Percentiles rank a stretch among this genome's conserved stretches.
These are phyloP conservation scores for Vitis hybrid DNA, from an alignment of 177 flowering plant genomes.

Conservation along the genomic window DNA sequence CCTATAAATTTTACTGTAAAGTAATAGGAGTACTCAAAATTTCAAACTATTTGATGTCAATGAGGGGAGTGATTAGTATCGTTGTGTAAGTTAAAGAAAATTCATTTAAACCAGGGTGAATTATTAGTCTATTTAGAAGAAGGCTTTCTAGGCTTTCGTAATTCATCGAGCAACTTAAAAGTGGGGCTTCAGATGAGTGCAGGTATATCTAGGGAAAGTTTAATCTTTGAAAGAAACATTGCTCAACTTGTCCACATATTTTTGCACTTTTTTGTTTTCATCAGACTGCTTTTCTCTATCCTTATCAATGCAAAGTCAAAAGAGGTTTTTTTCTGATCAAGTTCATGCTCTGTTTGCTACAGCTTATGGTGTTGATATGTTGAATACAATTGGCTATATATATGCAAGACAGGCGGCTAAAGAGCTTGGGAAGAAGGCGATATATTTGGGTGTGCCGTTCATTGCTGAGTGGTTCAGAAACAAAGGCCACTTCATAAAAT, in stretches of 20 bases:
- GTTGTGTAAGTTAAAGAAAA: too few species aligned
- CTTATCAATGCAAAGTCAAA: not conserved
- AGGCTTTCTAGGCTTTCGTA: too few species aligned
- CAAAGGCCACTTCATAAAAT: conserved; percentile 94
- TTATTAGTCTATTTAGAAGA: too few species aligned
- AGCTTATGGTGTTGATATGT: conserved; percentile 97
- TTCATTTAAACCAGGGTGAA: too few species aligned
- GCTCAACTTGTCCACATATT: not conserved
- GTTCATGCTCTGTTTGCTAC: conserved; percentile 19
- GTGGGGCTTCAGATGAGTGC: too few species aligned
- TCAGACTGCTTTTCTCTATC: not conserved
- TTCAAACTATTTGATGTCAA: too few species aligned
- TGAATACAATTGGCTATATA: conserved; percentile 93
- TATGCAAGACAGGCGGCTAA: conserved; percentile 93
- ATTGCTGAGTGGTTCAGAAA: conserved; percentile 99
- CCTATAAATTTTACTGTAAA: too few species aligned
- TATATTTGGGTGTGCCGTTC: conserved; percentile 89
- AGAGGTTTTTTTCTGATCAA: conserved; percentile 5
- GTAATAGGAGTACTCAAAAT: not conserved
- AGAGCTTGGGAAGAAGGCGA: conserved; percentile 96
- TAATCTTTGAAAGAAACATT: not conserved
- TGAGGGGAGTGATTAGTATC: too few species aligned
- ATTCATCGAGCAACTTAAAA: too few species aligned
- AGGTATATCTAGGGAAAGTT: not conserved
- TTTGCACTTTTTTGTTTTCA: not conserved